Evolutionary conservation across 73 alveolate genomes (phyloP), one percentile per base, ranked within the genome.

Genomic region (Stentor roeselii): DNA sequence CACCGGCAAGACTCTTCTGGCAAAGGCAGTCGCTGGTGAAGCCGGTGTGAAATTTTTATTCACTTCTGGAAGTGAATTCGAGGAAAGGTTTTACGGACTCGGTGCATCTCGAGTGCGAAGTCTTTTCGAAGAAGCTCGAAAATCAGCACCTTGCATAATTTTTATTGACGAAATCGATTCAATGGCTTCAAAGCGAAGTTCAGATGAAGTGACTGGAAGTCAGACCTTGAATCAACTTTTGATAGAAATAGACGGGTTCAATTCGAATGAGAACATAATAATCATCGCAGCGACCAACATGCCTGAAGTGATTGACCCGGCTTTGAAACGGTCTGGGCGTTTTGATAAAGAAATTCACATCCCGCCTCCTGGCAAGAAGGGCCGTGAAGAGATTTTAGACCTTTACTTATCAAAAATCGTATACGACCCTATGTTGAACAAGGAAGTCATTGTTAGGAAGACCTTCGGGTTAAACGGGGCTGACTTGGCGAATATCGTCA

Each of bases 1-100:
- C 3, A 91, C 95, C 34, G 98, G 98, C 6, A 94, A 94, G 85
- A 94, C 98, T 14, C 87, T 94, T n/a, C 86, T 95, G 42, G 99
- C 99, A 11, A 95, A 96, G 90, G 99, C 99, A 3, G 89, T 95
- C 37, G 99, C 98, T 39, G 97, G 97, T 59, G 98, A 95, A 91
- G 93, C 98, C 3, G 95, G 93, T 59, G 92, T 95, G 30, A 83
- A 85, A 38, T 95, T 95, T 87, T 91, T 92, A 39, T 95, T 86
- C 59, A 88, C 91, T 86, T 85, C 95, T 42, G 99, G 99, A 31
- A 87, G 97, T 31, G 98, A 95, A 82, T 94, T 95, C 59, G 97
- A 93, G 85, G 96, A 91, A 75, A 90, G 91, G 95, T 92, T 94
- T 83, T 97, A 91, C 2, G 98, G 98, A 3, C 95, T 92, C 40